Evolutionary conservation across 257 asterid species (phyloP).

Genomic region (Capsicum rhomboideum): DNA sequence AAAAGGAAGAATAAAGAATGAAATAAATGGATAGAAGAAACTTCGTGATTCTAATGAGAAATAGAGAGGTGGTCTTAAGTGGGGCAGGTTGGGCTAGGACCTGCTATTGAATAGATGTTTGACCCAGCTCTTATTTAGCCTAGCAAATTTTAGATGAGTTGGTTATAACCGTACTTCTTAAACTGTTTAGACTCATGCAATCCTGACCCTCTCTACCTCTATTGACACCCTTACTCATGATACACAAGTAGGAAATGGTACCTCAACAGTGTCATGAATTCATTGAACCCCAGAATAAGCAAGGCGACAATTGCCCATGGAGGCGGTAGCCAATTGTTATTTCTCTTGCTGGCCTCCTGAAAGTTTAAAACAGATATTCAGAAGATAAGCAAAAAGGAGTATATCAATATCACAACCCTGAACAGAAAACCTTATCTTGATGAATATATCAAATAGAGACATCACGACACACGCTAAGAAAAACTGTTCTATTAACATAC

Average conservation of each 20-base stretch:
- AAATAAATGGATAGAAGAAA: not conserved
- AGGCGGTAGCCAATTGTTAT: conserved; percentile 93
- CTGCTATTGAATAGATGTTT: not conserved
- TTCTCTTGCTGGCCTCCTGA: conserved; percentile 94
- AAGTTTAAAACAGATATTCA: conserved; percentile 8
- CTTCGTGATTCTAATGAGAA: not conserved
- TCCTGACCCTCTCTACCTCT: not conserved
- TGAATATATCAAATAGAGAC: not conserved
- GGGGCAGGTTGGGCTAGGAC: not conserved
- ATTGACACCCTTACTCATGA: not conserved
- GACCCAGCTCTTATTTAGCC: not conserved
- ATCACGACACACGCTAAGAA: not conserved
- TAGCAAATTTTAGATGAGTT: not conserved
- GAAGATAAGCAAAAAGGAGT: not conserved
- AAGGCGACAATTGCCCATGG: conserved; percentile 93
- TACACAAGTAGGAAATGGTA: conserved; percentile 13
- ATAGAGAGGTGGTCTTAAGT: not conserved
- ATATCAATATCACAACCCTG: not conserved
- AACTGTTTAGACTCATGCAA: not conserved
- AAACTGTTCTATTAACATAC: not conserved
- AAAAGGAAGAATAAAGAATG: not conserved
- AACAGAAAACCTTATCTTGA: not conserved
- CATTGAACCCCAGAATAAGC: conserved; percentile 87
- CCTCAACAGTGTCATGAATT: conserved; percentile 97
- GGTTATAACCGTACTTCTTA: not conserved